A percentile compares a stretch with the other conserved stretches of the same genome.
These are phyloP conservation scores for Didymellaceae sp. DNA, from an alignment of 2,329 filamentous ascomycete species.

Conservation along the genomic window DNA sequence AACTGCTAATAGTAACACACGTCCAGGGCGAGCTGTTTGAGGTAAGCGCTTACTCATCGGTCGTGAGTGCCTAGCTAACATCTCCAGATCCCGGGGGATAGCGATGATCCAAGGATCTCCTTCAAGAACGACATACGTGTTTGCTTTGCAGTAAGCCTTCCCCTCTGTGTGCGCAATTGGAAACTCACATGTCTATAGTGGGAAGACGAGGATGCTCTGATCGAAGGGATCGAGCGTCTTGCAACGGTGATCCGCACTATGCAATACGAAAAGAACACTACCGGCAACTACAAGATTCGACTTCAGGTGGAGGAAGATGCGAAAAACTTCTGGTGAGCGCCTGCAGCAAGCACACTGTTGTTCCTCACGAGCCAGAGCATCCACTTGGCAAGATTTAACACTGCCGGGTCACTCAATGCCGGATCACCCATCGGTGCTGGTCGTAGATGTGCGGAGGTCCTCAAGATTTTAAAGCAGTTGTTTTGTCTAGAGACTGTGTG, in stretches of 20 bases:
- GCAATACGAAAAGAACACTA: slow-evolving; percentile 37
- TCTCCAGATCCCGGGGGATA: slow-evolving; percentile 52
- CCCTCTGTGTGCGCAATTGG: not conserved
- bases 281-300: slow-evolving; percentile 20
- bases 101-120: slow-evolving; percentile 52
- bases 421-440: too few species aligned
- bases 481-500: not conserved
- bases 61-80: slow-evolving; percentile 18
- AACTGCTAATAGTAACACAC: slow-evolving; percentile 24
- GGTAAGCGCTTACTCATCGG: slow-evolving; percentile 23
- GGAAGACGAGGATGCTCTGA: slow-evolving; percentile 70
- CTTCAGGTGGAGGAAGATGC: slow-evolving; percentile 26
- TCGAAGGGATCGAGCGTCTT: slow-evolving; percentile 71
- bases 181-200: slow-evolving; percentile 43
- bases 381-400: too few species aligned
- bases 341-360: too few species aligned
- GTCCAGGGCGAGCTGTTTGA: slow-evolving; percentile 72
- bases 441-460: too few species aligned
- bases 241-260: slow-evolving; percentile 56
- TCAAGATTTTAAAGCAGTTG: too few species aligned
- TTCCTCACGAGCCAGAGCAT: too few species aligned
- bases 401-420: too few species aligned
- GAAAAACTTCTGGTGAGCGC: slow-evolving; percentile 42
- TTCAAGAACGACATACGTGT: slow-evolving; percentile 61
- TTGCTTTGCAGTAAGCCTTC: slow-evolving; percentile 40